These are phyloP conservation scores for Aspergillus conjunctus DNA, from an alignment of 495 filamentous ascomycete species.

Conservation along the genomic window DNA sequence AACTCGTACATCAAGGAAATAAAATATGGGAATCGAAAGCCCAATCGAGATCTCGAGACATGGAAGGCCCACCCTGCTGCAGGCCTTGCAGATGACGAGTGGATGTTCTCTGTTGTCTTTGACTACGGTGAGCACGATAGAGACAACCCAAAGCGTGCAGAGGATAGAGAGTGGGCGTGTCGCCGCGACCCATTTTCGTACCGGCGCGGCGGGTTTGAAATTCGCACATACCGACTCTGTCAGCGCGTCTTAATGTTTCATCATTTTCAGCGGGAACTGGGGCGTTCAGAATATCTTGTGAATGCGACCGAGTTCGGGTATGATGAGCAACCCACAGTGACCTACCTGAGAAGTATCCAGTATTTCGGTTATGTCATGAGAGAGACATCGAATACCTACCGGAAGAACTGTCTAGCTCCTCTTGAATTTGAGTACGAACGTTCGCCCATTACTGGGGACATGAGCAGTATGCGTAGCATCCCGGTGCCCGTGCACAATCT, in stretches of 20 bases:
- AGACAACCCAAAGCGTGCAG: background rate
- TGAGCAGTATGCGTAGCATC: background rate
- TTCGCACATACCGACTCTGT: conserved; percentile 15
- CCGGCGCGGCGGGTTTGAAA: conserved; percentile 4
- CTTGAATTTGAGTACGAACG: background rate
- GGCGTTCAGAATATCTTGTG: conserved; percentile 5
- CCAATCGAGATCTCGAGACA: background rate
- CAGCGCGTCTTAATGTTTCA: conserved; percentile 16
- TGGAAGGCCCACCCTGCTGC: background rate
- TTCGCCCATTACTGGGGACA: background rate
- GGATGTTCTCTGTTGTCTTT: conserved; percentile 11
- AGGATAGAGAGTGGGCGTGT: background rate
- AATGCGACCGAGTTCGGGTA: conserved; percentile 2
- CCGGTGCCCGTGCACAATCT: background rate
- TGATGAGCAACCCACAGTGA: background rate
- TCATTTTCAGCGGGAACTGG: conserved; percentile 7
- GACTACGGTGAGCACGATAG: conserved; percentile 14
- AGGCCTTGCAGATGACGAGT: background rate
- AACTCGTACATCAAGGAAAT: conserved; percentile 8
- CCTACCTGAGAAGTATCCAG: background rate
- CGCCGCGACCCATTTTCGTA: conserved; percentile 5
- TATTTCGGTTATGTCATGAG: background rate
- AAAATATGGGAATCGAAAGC: conserved; percentile 5
- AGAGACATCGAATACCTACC: background rate
- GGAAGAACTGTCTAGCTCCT: background rate